Evolutionary conservation across 1,284 basidiomycete species (phyloP).

Genomic region (Puccinia horiana): DNA sequence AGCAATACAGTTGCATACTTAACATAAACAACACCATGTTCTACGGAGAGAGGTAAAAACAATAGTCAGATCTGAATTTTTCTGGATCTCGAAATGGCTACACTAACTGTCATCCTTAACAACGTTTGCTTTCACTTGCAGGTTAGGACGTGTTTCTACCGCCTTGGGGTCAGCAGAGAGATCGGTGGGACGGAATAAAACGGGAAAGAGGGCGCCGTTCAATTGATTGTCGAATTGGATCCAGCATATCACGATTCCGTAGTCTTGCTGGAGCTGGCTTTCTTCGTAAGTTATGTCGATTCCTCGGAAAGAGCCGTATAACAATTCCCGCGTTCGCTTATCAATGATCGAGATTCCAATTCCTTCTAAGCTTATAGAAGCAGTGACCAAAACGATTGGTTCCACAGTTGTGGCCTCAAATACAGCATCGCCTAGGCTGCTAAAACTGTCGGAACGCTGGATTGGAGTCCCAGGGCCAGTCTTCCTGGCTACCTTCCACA

Average conservation of each 20-base stretch:
- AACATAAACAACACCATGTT: conserved; percentile 92
- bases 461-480: conserved; percentile 61
- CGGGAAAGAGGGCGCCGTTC: conserved; percentile 92
- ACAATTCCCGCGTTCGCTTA: conserved; percentile 80
- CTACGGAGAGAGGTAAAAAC: conserved; percentile 60
- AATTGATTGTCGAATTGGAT: conserved; percentile 99
- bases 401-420: conserved; percentile 85
- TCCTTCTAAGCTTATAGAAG: conserved; percentile 80
- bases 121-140: conserved; percentile 84
- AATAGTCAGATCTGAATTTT: not conserved
- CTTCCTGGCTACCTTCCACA: conserved; percentile 75
- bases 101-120: conserved; percentile 84
- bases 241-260: conserved; percentile 78
- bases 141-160: conserved; percentile 79
- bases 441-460: conserved; percentile 70
- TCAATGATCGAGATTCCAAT: conserved; percentile 92
- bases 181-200: conserved; percentile 91
- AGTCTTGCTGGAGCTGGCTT: conserved; percentile 75
- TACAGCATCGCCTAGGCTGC: conserved; percentile 68
- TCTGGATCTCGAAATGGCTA: not conserved
- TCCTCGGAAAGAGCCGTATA: conserved; percentile 79
- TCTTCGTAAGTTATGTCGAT: conserved; percentile 84
- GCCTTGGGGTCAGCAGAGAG: conserved; percentile 77
- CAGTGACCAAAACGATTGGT: conserved; percentile 68
- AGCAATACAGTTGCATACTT: conserved; percentile 94